These are phyloP conservation scores for Colletotrichum orchidophilum DNA, from an alignment of 2,329 filamentous ascomycete genomes.

Conservation along the genomic window DNA sequence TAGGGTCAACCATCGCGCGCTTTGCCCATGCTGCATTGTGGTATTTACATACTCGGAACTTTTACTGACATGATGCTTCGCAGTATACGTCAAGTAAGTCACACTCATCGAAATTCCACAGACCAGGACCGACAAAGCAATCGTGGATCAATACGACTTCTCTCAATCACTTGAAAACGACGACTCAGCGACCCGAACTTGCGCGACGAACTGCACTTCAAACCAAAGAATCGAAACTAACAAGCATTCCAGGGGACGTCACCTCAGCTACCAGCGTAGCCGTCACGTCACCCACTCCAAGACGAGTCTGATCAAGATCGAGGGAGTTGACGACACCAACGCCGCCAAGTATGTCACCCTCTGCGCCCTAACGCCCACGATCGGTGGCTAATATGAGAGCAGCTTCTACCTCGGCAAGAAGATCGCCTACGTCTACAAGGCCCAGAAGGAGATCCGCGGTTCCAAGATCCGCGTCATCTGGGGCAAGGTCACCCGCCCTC, in stretches of 20 bases:
- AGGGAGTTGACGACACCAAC: constrained; percentile 92
- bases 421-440: constrained; percentile 98
- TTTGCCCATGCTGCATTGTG: background rate
- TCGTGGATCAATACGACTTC: constrained; percentile 4
- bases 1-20: background rate
- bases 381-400: constrained; percentile 38
- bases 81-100: constrained; percentile 92
- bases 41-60: constrained; percentile 3
- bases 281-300: constrained; percentile 91
- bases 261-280: constrained; percentile 97
- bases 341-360: constrained; percentile 79
- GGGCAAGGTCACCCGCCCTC: constrained; percentile 96
- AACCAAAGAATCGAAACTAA: constrained; percentile 20
- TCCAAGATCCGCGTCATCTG: constrained; percentile 99
- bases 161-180: background rate
- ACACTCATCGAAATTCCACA: constrained; percentile 33
- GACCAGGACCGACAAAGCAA: constrained; percentile 10
- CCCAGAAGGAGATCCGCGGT: constrained; percentile 91
- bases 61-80: constrained; percentile 48
- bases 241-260: constrained; percentile 77
- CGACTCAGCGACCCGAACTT: background rate
- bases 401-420: constrained; percentile 99
- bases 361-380: background rate
- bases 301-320: constrained; percentile 97
- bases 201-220: background rate